Conservation (phyloP, 2,329 filamentous ascomycete species). For the Xenoacremonium recifei region DNA sequence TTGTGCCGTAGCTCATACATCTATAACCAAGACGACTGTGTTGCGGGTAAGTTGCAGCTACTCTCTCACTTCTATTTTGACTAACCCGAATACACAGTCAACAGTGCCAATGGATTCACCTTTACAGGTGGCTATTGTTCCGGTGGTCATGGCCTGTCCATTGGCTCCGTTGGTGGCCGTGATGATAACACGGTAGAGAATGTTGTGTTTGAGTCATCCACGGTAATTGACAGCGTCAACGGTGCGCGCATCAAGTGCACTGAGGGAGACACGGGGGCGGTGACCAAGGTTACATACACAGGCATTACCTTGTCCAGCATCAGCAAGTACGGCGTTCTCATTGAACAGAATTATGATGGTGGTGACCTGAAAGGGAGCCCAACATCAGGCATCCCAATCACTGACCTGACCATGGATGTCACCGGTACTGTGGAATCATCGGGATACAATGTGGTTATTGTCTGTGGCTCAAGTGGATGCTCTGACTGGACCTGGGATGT, state of each 20-base stretch:
- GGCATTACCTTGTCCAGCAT: conserved; percentile 42
- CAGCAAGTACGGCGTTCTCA: conserved; percentile 38
- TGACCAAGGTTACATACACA: conserved; percentile 43
- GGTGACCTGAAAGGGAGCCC: conserved; percentile 44
- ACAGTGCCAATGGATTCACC: conserved; percentile 49
- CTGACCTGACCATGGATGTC: conserved; percentile 44
- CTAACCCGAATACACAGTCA: too few relatives aligned
- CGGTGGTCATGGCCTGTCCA: conserved; percentile 43
- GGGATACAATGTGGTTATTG: conserved; percentile 48
- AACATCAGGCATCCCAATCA: conserved; percentile 53
- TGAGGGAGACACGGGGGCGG: conserved; percentile 41
- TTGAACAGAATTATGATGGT: conserved; percentile 48
- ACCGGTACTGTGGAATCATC: conserved; percentile 39
- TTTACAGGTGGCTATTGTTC: conserved; percentile 44
- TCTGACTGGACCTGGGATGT: conserved; percentile 55
- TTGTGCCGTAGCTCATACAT: conserved; percentile 52
- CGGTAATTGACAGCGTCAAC: conserved; percentile 51
- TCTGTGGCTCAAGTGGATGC: conserved; percentile 51
- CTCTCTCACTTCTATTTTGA: too few relatives aligned
- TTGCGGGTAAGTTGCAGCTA: too few relatives aligned
- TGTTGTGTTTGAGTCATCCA: conserved; percentile 49
- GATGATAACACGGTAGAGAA: conserved; percentile 51
- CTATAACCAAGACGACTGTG: conserved; percentile 62
- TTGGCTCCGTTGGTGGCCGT: conserved; percentile 46
- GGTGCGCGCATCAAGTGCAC: conserved; percentile 52